These are phyloP conservation scores for Claviceps paspali DNA, from an alignment of 2,329 filamentous ascomycete genomes.

Conservation along the genomic window DNA sequence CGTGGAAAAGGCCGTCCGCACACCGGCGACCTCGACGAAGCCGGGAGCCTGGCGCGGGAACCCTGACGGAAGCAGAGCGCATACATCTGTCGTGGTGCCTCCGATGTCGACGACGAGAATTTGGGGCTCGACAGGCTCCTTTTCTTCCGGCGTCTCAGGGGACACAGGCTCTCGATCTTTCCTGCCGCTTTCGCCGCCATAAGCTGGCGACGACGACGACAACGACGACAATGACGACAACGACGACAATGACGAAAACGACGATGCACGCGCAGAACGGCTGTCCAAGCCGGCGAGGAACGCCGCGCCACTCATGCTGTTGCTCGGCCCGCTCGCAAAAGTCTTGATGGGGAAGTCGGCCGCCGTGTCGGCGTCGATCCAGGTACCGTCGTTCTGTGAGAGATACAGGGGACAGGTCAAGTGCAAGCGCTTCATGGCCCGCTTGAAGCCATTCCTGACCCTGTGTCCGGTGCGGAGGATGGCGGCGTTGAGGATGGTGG, in stretches of 20 bases:
- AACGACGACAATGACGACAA: too few species aligned
- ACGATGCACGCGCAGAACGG: too few species aligned
- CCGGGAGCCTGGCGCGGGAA: conserved; percentile 45
- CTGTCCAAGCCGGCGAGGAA: conserved; percentile 34
- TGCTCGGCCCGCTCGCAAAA: conserved; percentile 38
- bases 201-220: too few species aligned
- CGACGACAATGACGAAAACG: too few species aligned
- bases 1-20: conserved; percentile 43
- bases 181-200: too few species aligned
- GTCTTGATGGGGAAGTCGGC: conserved; percentile 35
- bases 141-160: too few species aligned
- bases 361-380: conserved; percentile 31
- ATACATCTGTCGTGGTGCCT: conserved; percentile 46
- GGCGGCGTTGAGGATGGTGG: conserved; percentile 38
- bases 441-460: conserved; percentile 31
- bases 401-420: conserved; percentile 30
- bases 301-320: conserved; percentile 37
- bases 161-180: too few species aligned
- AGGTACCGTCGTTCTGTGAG: conserved; percentile 38
- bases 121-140: conserved; percentile 13
- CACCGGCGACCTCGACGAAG: conserved; percentile 41
- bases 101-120: conserved; percentile 42
- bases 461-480: conserved; percentile 30
- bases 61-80: conserved; percentile 39
- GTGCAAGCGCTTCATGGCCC: conserved; percentile 27